phyloP scores from a whole-genome alignment of 352 stramenopile species.

The Pythium monospermum region DNA sequence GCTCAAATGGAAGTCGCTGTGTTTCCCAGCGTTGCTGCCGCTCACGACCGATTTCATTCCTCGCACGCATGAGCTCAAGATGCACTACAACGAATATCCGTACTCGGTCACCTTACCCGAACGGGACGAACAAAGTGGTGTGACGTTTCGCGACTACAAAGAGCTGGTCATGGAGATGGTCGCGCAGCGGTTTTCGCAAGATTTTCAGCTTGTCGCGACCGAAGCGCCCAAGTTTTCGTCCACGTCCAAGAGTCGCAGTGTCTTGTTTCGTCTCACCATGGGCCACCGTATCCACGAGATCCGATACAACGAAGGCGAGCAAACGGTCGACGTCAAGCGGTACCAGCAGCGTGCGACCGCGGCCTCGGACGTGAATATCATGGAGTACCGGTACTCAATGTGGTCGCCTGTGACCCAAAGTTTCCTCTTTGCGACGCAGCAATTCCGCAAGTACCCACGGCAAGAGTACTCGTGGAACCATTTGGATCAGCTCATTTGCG shows the following conservation, averaged over 20 bases:
- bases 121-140: slow-evolving; percentile 54
- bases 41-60: slow-evolving; percentile 90
- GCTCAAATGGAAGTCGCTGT: slow-evolving; percentile 97
- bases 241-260: slow-evolving; percentile 9
- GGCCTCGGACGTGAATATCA: slow-evolving; percentile 64
- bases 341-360: slow-evolving; percentile 68
- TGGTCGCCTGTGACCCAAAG: slow-evolving; percentile 62
- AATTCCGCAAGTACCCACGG: slow-evolving; percentile 80
- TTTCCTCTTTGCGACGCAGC: slow-evolving; percentile 62
- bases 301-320: slow-evolving; percentile 79
- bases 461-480: slow-evolving; percentile 86
- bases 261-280: slow-evolving; percentile 77
- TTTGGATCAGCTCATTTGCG: slow-evolving; percentile 79
- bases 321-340: slow-evolving; percentile 84
- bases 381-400: slow-evolving; percentile 81
- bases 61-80: slow-evolving; percentile 64
- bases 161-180: slow-evolving; percentile 86
- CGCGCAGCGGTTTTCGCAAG: slow-evolving; percentile 71
- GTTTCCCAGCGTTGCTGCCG: slow-evolving; percentile 93
- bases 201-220: slow-evolving; percentile 83
- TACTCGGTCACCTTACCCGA: slow-evolving; percentile 81
- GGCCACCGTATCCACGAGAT: slow-evolving; percentile 86
- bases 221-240: slow-evolving; percentile 30
- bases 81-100: slow-evolving; percentile 82
- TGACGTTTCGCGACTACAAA: slow-evolving; percentile 67